Percentiles rank a stretch among this genome's conserved stretches.
These are phyloP conservation scores for Pachyrhizus erosus DNA, from an alignment of 306 rosid species.

Conservation along the genomic window DNA sequence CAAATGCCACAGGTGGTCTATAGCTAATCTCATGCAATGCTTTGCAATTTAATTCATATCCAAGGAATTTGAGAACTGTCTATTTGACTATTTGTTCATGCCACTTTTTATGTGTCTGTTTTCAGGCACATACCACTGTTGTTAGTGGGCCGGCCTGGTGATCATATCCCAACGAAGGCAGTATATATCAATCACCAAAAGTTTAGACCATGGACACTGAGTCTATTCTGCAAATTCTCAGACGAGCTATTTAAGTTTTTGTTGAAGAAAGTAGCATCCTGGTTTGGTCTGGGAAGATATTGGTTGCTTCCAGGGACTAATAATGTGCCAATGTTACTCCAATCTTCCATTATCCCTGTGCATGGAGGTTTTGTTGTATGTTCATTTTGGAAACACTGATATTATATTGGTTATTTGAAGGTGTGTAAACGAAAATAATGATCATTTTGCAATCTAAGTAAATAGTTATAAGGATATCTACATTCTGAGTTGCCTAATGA, in stretches of 20 bases:
- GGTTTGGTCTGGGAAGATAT: slow-evolving; percentile 58
- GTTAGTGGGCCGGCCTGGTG: slow-evolving; percentile 53
- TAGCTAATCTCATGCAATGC: slow-evolving; percentile 31
- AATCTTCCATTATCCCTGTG: slow-evolving; percentile 57
- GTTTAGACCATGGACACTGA: slow-evolving; percentile 54
- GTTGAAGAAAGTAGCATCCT: slow-evolving; percentile 62
- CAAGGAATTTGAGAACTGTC: slow-evolving; percentile 9
- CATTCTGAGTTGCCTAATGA: too few species aligned
- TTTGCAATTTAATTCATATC: slow-evolving; percentile 20
- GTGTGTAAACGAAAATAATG: slow-evolving; percentile 39
- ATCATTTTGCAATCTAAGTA: slow-evolving; percentile 17
- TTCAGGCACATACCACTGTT: slow-evolving; percentile 52
- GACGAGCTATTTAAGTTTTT: slow-evolving; percentile 60
- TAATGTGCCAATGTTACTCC: slow-evolving; percentile 63
- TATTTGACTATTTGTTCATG: background rate
- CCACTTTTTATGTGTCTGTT: slow-evolving; percentile 32
- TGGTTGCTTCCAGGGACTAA: slow-evolving; percentile 66
- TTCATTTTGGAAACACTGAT: slow-evolving; percentile 32
- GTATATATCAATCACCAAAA: slow-evolving; percentile 60
- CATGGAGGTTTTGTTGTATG: slow-evolving; percentile 65
- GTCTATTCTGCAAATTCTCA: slow-evolving; percentile 49
- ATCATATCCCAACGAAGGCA: slow-evolving; percentile 62
- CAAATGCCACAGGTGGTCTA: slow-evolving; percentile 1
- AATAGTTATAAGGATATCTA: background rate
- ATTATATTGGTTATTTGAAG: slow-evolving; percentile 21